A percentile compares a stretch with the other conserved stretches of the same genome.
These are phyloP conservation scores for Fusarium brevicatenulatum DNA, from an alignment of 2,329 filamentous ascomycete species.

Conservation along the genomic window DNA sequence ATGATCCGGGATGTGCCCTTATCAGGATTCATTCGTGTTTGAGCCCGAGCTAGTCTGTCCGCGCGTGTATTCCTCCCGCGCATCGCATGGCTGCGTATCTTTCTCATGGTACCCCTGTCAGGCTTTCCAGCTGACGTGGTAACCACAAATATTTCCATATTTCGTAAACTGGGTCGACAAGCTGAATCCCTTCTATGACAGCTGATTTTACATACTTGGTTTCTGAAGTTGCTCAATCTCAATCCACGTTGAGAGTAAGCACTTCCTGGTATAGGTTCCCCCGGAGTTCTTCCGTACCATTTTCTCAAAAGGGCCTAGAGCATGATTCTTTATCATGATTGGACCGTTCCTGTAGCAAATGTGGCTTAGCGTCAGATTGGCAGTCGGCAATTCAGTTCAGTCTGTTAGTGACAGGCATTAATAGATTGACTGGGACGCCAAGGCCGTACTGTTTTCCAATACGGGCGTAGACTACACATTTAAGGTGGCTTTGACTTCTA, in stretches of 20 bases:
- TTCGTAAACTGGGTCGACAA: accelerated
- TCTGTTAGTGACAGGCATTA: background rate
- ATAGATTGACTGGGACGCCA: background rate
- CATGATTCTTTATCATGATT: accelerated
- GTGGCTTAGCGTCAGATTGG: background rate
- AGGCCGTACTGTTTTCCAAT: background rate
- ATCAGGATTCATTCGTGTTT: accelerated
- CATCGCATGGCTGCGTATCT: background rate
- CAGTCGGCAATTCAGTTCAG: background rate
- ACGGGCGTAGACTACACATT: background rate
- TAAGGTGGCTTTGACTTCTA: too few relatives aligned
- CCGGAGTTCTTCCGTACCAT: background rate
- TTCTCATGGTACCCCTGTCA: background rate
- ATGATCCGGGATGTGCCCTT: too few relatives aligned
- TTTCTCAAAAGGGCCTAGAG: background rate
- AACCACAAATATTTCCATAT: background rate
- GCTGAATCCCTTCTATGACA: accelerated
- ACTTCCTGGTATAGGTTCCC: accelerated
- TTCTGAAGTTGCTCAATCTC: accelerated
- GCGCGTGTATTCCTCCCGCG: background rate
- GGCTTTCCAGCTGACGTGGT: background rate
- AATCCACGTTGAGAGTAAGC: background rate
- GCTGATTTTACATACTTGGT: accelerated
- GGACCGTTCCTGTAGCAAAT: accelerated
- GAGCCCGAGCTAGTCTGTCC: background rate